phyloP scores from a whole-genome alignment of 257 asterid species.

The Przewalskia tangutica region DNA sequence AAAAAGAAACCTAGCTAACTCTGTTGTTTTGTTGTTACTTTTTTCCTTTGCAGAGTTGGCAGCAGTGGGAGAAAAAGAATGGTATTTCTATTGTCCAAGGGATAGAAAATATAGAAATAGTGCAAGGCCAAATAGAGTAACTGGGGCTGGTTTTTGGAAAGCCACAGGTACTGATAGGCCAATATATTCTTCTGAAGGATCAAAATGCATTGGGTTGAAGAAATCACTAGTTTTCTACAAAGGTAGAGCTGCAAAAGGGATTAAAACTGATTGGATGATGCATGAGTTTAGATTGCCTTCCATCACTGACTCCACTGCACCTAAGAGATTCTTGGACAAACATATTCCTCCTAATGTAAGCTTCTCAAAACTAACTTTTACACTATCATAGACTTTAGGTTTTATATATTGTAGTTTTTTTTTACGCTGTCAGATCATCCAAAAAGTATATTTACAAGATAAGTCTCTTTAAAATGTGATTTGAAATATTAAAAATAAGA shows the following conservation, averaged over 20 bases:
- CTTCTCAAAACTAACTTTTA: neutral
- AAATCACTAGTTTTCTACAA: slow-evolving; percentile 83
- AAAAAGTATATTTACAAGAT: neutral
- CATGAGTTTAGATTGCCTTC: slow-evolving; percentile 85
- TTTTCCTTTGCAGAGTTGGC: slow-evolving; percentile 44
- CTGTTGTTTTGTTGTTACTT: neutral
- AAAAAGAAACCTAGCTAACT: neutral
- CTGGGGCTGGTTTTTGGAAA: slow-evolving; percentile 93
- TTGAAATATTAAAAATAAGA: neutral
- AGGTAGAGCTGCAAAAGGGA: slow-evolving; percentile 87
- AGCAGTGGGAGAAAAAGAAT: slow-evolving; percentile 76
- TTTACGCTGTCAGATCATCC: neutral
- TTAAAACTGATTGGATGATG: slow-evolving; percentile 98
- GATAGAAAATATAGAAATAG: slow-evolving; percentile 85
- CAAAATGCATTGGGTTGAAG: slow-evolving; percentile 77
- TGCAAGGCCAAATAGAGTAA: slow-evolving; percentile 75
- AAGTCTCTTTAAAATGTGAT: neutral
- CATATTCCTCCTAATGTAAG: slow-evolving; percentile 63
- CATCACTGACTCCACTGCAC: slow-evolving; percentile 25
- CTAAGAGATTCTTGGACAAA: slow-evolving; percentile 43
- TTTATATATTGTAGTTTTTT: neutral
- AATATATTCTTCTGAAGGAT: slow-evolving; percentile 54
- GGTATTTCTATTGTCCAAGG: slow-evolving; percentile 90
- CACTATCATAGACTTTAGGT: neutral
- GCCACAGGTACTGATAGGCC: slow-evolving; percentile 95